Evolutionary conservation across 2,329 filamentous ascomycete genomes (phyloP).

Genomic region (Ophiostoma triangulosporum): DNA sequence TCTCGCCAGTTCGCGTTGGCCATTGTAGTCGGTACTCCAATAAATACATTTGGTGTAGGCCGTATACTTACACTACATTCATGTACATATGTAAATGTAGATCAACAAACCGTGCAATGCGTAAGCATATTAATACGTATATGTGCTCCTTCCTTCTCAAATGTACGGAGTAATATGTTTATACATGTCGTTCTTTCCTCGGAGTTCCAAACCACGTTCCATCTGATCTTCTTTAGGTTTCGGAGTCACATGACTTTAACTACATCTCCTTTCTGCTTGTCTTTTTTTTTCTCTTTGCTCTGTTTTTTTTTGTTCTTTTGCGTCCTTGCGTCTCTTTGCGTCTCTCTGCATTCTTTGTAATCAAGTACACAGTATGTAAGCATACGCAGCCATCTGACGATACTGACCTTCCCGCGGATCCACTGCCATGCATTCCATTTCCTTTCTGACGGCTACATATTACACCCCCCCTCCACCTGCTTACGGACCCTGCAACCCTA

Average conservation of each 20-base stretch:
- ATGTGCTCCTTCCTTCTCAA: not conserved
- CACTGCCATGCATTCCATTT: constrained; percentile 7
- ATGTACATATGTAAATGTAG: too few species aligned
- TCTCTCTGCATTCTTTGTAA: too few species aligned
- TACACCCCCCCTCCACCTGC: constrained; percentile 1
- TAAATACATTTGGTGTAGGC: too few species aligned
- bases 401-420: constrained; percentile 9
- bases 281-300: not conserved
- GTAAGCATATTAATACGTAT: not conserved
- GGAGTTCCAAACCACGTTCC: not conserved
- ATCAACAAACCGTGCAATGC: too few species aligned
- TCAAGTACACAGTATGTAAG: too few species aligned
- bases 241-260: too few species aligned
- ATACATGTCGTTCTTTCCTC: not conserved
- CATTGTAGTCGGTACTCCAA: too few species aligned
- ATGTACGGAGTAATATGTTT: too few species aligned
- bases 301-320: not conserved
- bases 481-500: not conserved
- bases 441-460: not conserved
- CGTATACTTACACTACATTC: too few species aligned
- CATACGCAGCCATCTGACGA: too few species aligned
- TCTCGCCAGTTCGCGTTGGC: too few species aligned
- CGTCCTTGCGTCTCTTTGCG: constrained; percentile 2
- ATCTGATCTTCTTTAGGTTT: not conserved
- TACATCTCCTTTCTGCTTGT: not conserved